Evolutionary conservation across 345 rosid species (phyloP).

Genomic region (Eucalyptus cloeziana): DNA sequence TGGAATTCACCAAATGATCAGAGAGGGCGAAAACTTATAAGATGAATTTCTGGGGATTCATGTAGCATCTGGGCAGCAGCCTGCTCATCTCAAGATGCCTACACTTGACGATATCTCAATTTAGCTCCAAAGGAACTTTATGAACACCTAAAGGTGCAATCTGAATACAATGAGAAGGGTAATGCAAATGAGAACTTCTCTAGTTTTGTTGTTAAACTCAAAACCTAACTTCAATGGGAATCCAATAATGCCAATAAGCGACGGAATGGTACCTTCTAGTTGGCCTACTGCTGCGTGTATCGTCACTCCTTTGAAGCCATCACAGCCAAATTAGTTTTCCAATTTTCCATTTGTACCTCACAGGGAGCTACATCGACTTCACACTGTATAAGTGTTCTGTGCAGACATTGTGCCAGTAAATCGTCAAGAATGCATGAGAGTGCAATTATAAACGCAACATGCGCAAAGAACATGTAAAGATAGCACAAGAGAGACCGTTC

Average conservation of each 20-base stretch:
- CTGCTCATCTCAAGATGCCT: background rate
- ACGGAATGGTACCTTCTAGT: conserved; percentile 50
- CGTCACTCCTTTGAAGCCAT: conserved; percentile 88
- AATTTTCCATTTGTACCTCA: conserved; percentile 58
- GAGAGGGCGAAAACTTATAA: background rate
- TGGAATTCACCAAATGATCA: background rate
- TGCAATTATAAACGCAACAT: background rate
- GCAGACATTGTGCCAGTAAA: background rate
- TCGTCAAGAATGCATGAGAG: background rate
- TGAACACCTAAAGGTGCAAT: background rate
- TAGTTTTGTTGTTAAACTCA: background rate
- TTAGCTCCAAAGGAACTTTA: background rate
- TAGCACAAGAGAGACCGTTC: background rate
- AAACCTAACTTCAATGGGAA: background rate
- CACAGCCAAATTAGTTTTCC: conserved; percentile 68
- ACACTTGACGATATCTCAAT: background rate
- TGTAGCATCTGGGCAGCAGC: background rate
- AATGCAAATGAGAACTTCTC: background rate
- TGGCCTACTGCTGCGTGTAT: conserved; percentile 62
- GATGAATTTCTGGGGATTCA: background rate
- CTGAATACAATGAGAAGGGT: background rate
- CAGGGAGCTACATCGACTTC: conserved; percentile 77
- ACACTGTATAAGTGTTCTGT: conserved; percentile 71
- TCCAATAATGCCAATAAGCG: background rate
- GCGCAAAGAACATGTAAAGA: background rate